Conservation (phyloP, 495 filamentous ascomycete genomes). For the Tuber melanosporum region DNA sequence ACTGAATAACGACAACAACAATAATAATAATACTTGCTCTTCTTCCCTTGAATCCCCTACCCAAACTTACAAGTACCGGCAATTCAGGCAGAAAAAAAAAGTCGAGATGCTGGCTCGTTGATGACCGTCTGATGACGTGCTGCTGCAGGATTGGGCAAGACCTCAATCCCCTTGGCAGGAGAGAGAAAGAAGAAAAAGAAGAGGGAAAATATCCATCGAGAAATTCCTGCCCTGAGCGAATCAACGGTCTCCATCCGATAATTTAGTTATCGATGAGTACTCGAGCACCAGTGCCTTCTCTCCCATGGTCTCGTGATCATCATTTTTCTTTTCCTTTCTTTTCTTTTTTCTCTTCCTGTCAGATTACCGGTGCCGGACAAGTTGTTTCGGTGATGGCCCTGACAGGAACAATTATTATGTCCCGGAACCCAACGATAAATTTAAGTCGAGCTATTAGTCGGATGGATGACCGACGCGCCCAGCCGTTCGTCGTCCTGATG, state of each 20-base stretch:
- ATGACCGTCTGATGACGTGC: slow-evolving; percentile 32
- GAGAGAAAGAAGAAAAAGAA: slow-evolving; percentile 18
- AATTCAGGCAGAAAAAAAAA: slow-evolving; percentile 9
- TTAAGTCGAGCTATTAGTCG: not conserved
- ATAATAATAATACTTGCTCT: not conserved
- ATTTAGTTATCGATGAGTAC: not conserved
- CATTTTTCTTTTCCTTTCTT: not conserved
- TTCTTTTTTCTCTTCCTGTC: not conserved
- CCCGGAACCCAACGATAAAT: not conserved
- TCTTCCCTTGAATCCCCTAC: not conserved
- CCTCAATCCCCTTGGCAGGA: slow-evolving; percentile 31
- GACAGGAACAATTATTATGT: not conserved
- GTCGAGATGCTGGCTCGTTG: slow-evolving; percentile 6
- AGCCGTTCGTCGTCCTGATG: not conserved
- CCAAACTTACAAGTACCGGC: not conserved
- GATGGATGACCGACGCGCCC: not conserved
- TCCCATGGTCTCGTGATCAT: not conserved
- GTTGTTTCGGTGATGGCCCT: not conserved
- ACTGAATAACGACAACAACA: not conserved
- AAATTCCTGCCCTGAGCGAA: not conserved
- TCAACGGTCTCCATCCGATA: not conserved
- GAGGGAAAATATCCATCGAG: slow-evolving; percentile 3
- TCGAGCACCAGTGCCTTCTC: not conserved
- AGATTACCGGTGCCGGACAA: not conserved
- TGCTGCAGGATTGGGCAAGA: slow-evolving; percentile 36